phyloP scores from a whole-genome alignment of 805 yeast species.

The Spathaspora hagerdaliae region DNA sequence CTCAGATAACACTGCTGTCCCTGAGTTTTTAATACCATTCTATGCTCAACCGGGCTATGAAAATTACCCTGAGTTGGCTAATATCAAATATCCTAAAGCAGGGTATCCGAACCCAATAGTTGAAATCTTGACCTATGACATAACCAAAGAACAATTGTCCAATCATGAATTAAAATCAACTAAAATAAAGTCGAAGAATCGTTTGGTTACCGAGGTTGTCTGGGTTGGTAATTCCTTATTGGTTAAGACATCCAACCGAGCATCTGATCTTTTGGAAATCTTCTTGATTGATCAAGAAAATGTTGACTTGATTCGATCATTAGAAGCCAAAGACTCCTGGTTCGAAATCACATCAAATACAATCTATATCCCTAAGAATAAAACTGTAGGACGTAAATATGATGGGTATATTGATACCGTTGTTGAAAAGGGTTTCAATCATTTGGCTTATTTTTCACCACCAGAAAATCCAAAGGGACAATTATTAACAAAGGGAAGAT shows the following conservation, averaged over 20 bases:
- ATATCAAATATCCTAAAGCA: slow-evolving; percentile 66
- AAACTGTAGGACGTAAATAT: slow-evolving; percentile 28
- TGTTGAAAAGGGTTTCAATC: slow-evolving; percentile 58
- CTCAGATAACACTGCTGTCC: slow-evolving; percentile 59
- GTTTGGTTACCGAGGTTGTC: slow-evolving; percentile 54
- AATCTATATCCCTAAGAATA: slow-evolving; percentile 32
- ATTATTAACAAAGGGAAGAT: slow-evolving; percentile 62
- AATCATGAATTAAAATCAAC: slow-evolving; percentile 16
- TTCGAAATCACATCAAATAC: slow-evolving; percentile 42
- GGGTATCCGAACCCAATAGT: slow-evolving; percentile 59
- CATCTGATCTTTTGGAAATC: slow-evolving; percentile 52
- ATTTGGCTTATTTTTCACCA: slow-evolving; percentile 82
- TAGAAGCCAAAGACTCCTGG: slow-evolving; percentile 57
- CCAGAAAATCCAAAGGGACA: slow-evolving; percentile 45
- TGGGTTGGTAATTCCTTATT: slow-evolving; percentile 53
- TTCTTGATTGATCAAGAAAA: slow-evolving; percentile 35
- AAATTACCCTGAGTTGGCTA: slow-evolving; percentile 44
- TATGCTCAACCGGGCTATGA: slow-evolving; percentile 34
- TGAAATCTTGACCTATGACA: slow-evolving; percentile 40
- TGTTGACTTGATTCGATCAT: slow-evolving; percentile 33
- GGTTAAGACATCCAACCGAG: slow-evolving; percentile 60
- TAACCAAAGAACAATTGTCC: slow-evolving; percentile 14
- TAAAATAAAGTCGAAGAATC: slow-evolving; percentile 26
- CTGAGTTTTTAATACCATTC: slow-evolving; percentile 46
- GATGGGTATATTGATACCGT: slow-evolving; percentile 79